These are phyloP conservation scores for Rhodamnia argentea DNA, from an alignment of 345 rosid genomes.

Conservation along the genomic window DNA sequence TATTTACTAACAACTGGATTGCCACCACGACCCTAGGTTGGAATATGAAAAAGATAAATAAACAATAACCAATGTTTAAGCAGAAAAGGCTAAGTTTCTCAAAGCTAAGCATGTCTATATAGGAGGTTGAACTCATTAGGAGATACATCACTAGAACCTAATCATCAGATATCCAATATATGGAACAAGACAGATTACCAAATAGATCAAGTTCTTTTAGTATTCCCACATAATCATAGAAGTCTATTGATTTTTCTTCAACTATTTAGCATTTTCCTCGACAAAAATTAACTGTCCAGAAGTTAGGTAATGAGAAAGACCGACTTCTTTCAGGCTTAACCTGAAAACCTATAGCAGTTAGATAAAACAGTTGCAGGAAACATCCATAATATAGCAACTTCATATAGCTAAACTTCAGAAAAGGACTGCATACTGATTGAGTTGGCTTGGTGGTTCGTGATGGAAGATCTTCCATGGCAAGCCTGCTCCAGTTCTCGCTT, in stretches of 20 bases:
- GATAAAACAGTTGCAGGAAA: neutral
- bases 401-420: neutral
- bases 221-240: too few species aligned
- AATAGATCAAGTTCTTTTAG: neutral
- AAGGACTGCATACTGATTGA: constrained; percentile 19
- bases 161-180: neutral
- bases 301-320: neutral
- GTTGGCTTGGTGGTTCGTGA: constrained; percentile 32
- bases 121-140: neutral
- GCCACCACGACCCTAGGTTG: constrained; percentile 23
- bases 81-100: neutral
- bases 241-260: neutral
- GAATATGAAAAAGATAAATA: neutral
- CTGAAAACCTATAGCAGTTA: neutral
- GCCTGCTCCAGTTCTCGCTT: constrained; percentile 56
- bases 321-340: neutral
- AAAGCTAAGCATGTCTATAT: neutral
- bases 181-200: neutral
- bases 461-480: constrained; percentile 50
- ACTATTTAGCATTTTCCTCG: neutral
- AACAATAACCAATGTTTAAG: neutral
- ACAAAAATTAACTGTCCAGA: neutral
- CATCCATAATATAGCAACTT: neutral
- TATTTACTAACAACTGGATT: constrained; percentile 68
- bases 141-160: neutral